phyloP scores from a whole-genome alignment of 306 rosid species.

The Mucuna pruriens region DNA sequence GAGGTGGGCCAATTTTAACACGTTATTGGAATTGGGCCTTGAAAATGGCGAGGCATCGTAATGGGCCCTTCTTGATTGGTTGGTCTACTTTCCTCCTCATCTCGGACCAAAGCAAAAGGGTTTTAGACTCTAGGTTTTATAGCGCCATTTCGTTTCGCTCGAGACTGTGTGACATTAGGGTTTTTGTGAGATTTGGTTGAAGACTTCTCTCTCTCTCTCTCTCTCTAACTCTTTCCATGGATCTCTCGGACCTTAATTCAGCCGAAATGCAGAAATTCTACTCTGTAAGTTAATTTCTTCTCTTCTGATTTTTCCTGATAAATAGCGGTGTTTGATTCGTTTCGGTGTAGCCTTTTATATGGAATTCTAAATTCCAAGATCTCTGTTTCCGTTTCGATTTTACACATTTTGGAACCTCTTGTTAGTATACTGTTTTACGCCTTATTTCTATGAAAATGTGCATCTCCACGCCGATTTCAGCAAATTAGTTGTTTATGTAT shows the following conservation, averaged over 20 bases:
- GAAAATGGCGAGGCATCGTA: not conserved
- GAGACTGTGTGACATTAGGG: slow-evolving; percentile 39
- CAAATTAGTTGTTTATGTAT: no score
- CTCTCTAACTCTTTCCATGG: slow-evolving; percentile 55
- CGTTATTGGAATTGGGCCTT: slow-evolving; percentile 3
- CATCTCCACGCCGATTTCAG: not conserved
- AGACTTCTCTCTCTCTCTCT: not conserved
- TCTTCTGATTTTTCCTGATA: not conserved
- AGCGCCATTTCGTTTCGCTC: not conserved
- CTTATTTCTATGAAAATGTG: not conserved
- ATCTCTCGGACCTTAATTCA: slow-evolving; percentile 62
- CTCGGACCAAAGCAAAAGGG: not conserved
- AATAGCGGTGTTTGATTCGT: not conserved
- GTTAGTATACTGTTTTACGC: not conserved
- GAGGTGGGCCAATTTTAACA: not conserved
- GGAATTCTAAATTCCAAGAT: not conserved
- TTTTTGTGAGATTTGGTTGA: slow-evolving; percentile 27
- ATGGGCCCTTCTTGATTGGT: not conserved
- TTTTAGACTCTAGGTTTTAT: slow-evolving; percentile 12
- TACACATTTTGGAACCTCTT: not conserved
- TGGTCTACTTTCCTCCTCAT: not conserved
- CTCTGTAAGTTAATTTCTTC: slow-evolving; percentile 55
- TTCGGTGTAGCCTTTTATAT: not conserved
- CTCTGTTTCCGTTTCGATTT: not conserved
- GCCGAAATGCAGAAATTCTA: slow-evolving; percentile 72